Conservation (phyloP, 257 asterid species). For the Ophiorrhiza pumila region DNA sequence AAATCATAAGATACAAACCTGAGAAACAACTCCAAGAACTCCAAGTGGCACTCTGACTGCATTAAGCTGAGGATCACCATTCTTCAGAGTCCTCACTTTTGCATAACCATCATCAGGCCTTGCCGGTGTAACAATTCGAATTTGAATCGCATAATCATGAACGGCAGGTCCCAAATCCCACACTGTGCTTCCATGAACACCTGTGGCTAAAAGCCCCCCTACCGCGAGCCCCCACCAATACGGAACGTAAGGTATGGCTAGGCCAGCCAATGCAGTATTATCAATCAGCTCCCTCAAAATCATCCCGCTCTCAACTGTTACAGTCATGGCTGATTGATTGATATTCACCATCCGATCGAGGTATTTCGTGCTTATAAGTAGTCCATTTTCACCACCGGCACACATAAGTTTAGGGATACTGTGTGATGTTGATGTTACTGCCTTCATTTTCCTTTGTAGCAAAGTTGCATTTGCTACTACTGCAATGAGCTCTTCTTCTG, state of each 20-base stretch:
- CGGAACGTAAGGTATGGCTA: constrained; percentile 24
- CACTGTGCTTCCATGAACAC: constrained; percentile 35
- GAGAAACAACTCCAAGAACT: constrained; percentile 38
- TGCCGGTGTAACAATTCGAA: constrained; percentile 28
- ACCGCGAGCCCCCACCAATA: constrained; percentile 38
- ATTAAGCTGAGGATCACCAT: constrained; percentile 23
- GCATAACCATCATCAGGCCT: constrained; percentile 18
- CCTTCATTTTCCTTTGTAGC: constrained; percentile 28
- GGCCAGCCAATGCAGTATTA: constrained; percentile 20
- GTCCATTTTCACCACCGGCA: constrained; percentile 25
- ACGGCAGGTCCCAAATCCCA: constrained; percentile 30
- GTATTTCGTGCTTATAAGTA: constrained; percentile 28
- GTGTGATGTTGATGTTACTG: constrained; percentile 27
- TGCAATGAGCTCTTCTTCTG: constrained; percentile 28
- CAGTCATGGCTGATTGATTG: constrained; percentile 13
- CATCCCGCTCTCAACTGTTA: constrained; percentile 28
- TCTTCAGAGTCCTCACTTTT: constrained; percentile 8
- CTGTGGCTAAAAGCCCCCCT: constrained; percentile 26
- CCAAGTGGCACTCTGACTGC: constrained; percentile 36
- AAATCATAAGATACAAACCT: no score
- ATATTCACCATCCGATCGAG: constrained; percentile 5
- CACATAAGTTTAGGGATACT: constrained; percentile 33
- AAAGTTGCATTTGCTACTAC: constrained; percentile 25
- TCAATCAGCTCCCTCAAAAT: constrained; percentile 16
- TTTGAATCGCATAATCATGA: constrained; percentile 24